Percentiles rank a stretch among this genome's conserved stretches.
These are phyloP conservation scores for Sedum album DNA, from an alignment of 164 flowering plant genomes.

Conservation along the genomic window DNA sequence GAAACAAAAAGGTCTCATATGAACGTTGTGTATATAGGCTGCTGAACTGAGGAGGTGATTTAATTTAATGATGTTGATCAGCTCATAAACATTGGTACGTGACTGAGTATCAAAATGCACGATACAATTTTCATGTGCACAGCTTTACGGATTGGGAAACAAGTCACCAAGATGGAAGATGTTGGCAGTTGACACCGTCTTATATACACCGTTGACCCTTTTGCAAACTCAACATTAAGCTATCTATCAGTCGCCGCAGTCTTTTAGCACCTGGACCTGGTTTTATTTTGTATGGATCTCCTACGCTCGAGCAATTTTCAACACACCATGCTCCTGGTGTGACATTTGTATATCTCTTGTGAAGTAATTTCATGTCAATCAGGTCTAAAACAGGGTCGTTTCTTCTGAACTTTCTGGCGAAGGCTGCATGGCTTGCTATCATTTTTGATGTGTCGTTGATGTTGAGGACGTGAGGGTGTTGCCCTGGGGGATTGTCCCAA, in stretches of 20 bases:
- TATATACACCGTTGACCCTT: slow-evolving; percentile 45
- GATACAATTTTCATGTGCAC: neutral
- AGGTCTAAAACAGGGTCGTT: slow-evolving; percentile 2
- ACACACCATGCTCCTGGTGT: slow-evolving; percentile 90
- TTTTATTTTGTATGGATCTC: slow-evolving; percentile 30
- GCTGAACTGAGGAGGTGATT: neutral
- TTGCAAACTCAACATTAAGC: slow-evolving; percentile 19
- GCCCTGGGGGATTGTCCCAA: slow-evolving; percentile 5
- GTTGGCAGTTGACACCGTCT: neutral
- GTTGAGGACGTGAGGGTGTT: slow-evolving; percentile 7
- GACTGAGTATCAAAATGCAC: neutral
- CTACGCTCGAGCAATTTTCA: slow-evolving; percentile 50
- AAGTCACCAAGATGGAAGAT: neutral
- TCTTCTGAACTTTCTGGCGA: slow-evolving; percentile 4
- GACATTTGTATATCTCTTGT: slow-evolving; percentile 41
- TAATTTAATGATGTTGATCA: neutral
- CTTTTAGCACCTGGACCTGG: slow-evolving; percentile 65
- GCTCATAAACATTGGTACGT: neutral
- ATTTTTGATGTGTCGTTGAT: neutral
- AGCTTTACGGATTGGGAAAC: neutral
- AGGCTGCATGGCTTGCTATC: slow-evolving; percentile 8
- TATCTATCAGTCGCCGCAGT: slow-evolving; percentile 34
- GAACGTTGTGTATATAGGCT: neutral
- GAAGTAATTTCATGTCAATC: slow-evolving; percentile 13
- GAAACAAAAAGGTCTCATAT: neutral